Evolutionary conservation across 2,329 filamentous ascomycete genomes (phyloP).

Genomic region (Penicillium sclerotigenum): DNA sequence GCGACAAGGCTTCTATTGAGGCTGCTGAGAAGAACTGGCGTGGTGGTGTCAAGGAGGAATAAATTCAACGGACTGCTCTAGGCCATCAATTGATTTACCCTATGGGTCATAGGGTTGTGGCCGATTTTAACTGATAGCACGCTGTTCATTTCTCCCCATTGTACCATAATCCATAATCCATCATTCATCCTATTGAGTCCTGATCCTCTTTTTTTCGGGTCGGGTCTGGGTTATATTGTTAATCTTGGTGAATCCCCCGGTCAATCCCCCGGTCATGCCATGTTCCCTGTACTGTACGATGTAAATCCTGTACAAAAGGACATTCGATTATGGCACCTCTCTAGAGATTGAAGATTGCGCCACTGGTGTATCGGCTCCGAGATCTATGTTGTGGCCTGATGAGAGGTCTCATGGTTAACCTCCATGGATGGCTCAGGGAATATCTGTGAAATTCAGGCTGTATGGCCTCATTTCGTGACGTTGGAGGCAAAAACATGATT

Average conservation of each 20-base stretch:
- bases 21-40: slow-evolving; percentile 50
- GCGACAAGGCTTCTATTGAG: slow-evolving; percentile 76
- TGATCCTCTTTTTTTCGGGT: neutral
- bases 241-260: neutral
- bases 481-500: neutral
- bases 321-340: neutral
- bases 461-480: neutral
- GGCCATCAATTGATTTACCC: neutral
- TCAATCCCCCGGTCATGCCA: neutral
- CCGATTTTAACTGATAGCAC: neutral
- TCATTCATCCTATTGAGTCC: slow-evolving; percentile 1
- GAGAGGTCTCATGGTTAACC: neutral
- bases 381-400: slow-evolving; percentile 1
- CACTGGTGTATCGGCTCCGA: neutral
- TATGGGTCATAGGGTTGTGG: neutral
- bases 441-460: neutral
- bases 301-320: neutral
- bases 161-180: slow-evolving; percentile 7
- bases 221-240: neutral
- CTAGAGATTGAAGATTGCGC: neutral
- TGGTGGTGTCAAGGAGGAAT: slow-evolving; percentile 52
- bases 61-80: slow-evolving; percentile 15
- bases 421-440: no score
- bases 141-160: neutral
- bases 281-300: neutral